Conservation (phyloP, 2,329 filamentous ascomycete genomes). For the Hypocrella siamensis region DNA sequence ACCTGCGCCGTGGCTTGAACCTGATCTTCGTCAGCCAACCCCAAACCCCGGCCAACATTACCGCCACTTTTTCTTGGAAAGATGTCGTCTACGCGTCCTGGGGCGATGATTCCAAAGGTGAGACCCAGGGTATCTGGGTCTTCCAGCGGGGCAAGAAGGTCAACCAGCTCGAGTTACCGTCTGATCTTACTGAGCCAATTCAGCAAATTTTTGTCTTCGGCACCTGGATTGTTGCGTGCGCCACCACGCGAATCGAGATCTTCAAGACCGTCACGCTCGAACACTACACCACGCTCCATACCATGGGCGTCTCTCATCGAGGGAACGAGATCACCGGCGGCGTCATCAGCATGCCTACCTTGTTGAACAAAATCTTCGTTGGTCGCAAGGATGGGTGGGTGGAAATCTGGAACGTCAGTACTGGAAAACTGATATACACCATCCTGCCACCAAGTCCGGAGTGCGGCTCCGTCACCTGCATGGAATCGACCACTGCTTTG, state of each 20-base stretch:
- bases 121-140: conserved; percentile 63
- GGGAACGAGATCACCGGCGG: conserved; percentile 60
- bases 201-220: conserved; percentile 71
- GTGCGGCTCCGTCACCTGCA: conserved; percentile 69
- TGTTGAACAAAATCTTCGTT: conserved; percentile 88
- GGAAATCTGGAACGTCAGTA: conserved; percentile 96
- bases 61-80: conserved; percentile 76
- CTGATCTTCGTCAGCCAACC: conserved; percentile 88
- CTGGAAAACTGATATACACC: conserved; percentile 79
- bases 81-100: conserved; percentile 80
- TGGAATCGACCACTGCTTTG: conserved; percentile 71
- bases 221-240: conserved; percentile 77
- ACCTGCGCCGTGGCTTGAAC: conserved; percentile 76
- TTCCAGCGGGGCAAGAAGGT: conserved; percentile 84
- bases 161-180: conserved; percentile 55
- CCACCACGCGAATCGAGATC: conserved; percentile 61
- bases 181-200: conserved; percentile 53
- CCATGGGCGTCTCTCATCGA: conserved; percentile 36
- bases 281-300: conserved; percentile 75
- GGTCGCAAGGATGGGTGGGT: conserved; percentile 77
- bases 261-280: conserved; percentile 77
- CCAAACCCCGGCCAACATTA: conserved; percentile 74
- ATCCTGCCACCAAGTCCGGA: conserved; percentile 60
- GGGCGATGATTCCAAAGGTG: conserved; percentile 43
- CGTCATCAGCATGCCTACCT: conserved; percentile 81